Percentiles rank a stretch among this genome's conserved stretches.
phyloP scores from a whole-genome alignment of 805 yeast genomes.

The Wickerhamomyces bisporus region DNA sequence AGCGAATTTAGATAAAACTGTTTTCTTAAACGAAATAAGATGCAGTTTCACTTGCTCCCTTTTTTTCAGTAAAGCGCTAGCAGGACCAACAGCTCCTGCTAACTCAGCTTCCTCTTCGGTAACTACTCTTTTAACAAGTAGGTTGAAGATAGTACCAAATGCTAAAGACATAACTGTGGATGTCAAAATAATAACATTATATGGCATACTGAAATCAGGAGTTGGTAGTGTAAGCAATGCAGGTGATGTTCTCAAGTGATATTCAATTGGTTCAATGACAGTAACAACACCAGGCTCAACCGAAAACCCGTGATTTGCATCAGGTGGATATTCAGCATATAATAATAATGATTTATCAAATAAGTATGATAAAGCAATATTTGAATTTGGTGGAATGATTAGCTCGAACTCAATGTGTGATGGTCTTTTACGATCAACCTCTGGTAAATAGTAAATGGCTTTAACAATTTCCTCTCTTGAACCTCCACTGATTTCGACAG shows the following conservation, averaged over 20 bases:
- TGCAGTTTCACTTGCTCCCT: no score
- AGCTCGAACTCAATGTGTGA: conserved; percentile 72
- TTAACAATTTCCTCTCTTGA: conserved; percentile 36
- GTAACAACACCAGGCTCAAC: conserved; percentile 85
- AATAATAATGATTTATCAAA: conserved; percentile 85
- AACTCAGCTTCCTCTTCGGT: conserved; percentile 56
- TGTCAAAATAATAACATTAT: conserved; percentile 90
- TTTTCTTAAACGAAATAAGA: no score
- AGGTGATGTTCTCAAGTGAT: conserved; percentile 77
- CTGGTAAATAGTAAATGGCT: conserved; percentile 63
- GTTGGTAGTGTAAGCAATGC: conserved; percentile 83
- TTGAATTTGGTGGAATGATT: conserved; percentile 56
- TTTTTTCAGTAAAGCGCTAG: no score
- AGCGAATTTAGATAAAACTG: no score
- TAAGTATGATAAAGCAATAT: conserved; percentile 60
- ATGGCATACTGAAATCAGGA: conserved; percentile 98
- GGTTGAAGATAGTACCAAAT: conserved; percentile 81
- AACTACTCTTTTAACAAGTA: conserved; percentile 67
- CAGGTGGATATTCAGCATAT: conserved; percentile 96
- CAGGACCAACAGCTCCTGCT: conserved; percentile 13
- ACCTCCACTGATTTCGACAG: conserved; percentile 37
- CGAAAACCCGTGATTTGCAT: conserved; percentile 96
- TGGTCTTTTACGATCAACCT: conserved; percentile 75
- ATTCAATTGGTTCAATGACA: conserved; percentile 38
- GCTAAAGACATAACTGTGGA: conserved; percentile 90